Conservation (phyloP, 768 basidiomycete species). For the Boletellus emodensis region DNA sequence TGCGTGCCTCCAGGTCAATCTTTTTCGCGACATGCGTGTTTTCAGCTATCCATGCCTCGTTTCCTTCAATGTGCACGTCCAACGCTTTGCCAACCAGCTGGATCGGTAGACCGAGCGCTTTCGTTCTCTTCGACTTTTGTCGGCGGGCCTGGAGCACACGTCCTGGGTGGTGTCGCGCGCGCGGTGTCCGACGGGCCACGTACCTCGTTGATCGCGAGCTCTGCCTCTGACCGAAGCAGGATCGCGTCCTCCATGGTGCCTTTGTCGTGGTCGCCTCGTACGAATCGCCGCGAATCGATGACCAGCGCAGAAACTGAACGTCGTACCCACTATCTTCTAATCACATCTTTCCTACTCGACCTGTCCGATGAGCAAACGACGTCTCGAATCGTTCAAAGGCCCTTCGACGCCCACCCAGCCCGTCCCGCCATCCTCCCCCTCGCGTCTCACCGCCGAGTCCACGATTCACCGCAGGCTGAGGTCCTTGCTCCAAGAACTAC, state of each 20-base stretch:
- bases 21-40: constrained; percentile 73
- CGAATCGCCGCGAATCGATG: no score
- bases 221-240: constrained; percentile 30
- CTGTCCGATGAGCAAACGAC: constrained; percentile 38
- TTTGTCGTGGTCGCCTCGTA: background rate
- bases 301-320: no score
- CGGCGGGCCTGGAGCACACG: constrained; percentile 52
- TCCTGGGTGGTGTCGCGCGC: background rate
- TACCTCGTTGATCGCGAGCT: constrained; percentile 30
- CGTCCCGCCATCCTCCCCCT: constrained; percentile 41
- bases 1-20: constrained; percentile 68
- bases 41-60: constrained; percentile 83
- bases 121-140: constrained; percentile 66
- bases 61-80: constrained; percentile 58
- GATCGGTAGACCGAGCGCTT: constrained; percentile 75
- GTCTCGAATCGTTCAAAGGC: constrained; percentile 74
- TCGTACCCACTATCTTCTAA: no score
- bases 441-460: constrained; percentile 54
- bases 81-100: constrained; percentile 72
- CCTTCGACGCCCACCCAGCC: constrained; percentile 64
- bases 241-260: constrained; percentile 25
- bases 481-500: constrained; percentile 63
- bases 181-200: background rate
- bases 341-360: no score
- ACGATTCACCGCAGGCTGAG: constrained; percentile 80